Evolutionary conservation across 1,139 yeast species (phyloP).

Genomic region (Scheffersomyces quercinus): DNA sequence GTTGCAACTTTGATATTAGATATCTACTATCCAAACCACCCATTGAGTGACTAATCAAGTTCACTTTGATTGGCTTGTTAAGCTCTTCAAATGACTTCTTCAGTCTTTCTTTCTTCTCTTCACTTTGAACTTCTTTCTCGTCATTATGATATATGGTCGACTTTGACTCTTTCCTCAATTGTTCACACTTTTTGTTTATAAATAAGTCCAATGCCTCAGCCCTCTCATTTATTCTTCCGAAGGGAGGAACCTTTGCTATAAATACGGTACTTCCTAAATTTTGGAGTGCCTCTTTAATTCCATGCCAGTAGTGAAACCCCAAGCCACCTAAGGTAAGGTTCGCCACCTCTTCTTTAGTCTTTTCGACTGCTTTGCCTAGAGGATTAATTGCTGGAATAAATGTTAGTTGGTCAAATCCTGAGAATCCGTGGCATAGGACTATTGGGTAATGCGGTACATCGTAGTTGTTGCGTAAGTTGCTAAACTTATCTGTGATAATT

Average conservation of each 20-base stretch:
- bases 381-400: slow-evolving; percentile 40
- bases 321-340: slow-evolving; percentile 26
- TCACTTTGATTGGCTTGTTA: slow-evolving; percentile 50
- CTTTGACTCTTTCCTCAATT: slow-evolving; percentile 29
- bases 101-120: slow-evolving; percentile 7
- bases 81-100: slow-evolving; percentile 11
- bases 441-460: slow-evolving; percentile 57
- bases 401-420: slow-evolving; percentile 70
- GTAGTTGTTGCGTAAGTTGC: slow-evolving; percentile 22
- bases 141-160: slow-evolving; percentile 30
- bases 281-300: slow-evolving; percentile 64
- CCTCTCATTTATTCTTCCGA: slow-evolving; percentile 71
- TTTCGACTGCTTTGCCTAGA: slow-evolving; percentile 5
- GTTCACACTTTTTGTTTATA: slow-evolving; percentile 44
- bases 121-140: slow-evolving; percentile 5
- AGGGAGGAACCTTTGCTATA: slow-evolving; percentile 80
- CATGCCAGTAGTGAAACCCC: slow-evolving; percentile 76
- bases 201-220: slow-evolving; percentile 59
- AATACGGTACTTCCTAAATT: slow-evolving; percentile 66
- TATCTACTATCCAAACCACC: slow-evolving; percentile 88
- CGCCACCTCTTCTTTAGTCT: slow-evolving; percentile 13
- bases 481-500: slow-evolving; percentile 7
- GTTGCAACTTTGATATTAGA: slow-evolving; percentile 56
- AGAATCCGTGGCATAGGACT: slow-evolving; percentile 80
- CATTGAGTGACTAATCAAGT: slow-evolving; percentile 90